Evolutionary conservation across 257 asterid species (phyloP).

Genomic region (Solanum appendiculatum): DNA sequence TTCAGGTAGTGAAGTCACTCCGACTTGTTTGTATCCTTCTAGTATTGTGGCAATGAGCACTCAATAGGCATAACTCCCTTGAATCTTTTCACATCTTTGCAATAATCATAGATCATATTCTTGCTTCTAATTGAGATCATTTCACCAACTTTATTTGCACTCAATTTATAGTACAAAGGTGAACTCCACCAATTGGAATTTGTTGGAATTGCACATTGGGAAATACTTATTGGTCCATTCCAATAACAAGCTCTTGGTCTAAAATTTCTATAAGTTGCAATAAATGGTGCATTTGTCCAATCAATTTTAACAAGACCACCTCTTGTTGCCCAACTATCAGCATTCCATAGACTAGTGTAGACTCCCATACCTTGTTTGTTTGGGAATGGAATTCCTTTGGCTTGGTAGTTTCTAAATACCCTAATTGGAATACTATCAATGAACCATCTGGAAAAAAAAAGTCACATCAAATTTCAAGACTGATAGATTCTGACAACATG

Average conservation of each 20-base stretch:
- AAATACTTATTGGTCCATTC: conserved; percentile 19
- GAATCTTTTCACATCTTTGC: conserved; percentile 35
- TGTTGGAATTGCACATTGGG: conserved; percentile 20
- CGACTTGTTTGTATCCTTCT: neutral
- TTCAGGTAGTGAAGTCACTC: neutral
- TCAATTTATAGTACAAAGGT: conserved; percentile 17
- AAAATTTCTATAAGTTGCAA: conserved; percentile 35
- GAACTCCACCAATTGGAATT: conserved; percentile 38
- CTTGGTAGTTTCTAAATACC: conserved; percentile 42
- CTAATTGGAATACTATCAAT: conserved; percentile 59
- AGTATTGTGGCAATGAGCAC: conserved; percentile 35
- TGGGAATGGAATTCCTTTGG: conserved; percentile 46
- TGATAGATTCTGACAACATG: neutral
- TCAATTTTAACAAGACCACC: conserved; percentile 58
- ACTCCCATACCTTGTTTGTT: conserved; percentile 53
- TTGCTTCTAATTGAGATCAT: conserved; percentile 36
- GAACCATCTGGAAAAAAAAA: conserved; percentile 47
- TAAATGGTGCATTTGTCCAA: conserved; percentile 54
- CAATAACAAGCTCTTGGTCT: conserved; percentile 41
- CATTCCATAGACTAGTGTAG: conserved; percentile 74
- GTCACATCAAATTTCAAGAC: neutral
- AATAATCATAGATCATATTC: conserved; percentile 55
- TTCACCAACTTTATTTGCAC: conserved; percentile 8
- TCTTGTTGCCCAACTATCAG: conserved; percentile 77
- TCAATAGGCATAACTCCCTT: conserved; percentile 45